Percentiles rank a stretch among this genome's conserved stretches.
phyloP scores from a whole-genome alignment of 805 yeast species.

The Ascoidea rubescens region DNA sequence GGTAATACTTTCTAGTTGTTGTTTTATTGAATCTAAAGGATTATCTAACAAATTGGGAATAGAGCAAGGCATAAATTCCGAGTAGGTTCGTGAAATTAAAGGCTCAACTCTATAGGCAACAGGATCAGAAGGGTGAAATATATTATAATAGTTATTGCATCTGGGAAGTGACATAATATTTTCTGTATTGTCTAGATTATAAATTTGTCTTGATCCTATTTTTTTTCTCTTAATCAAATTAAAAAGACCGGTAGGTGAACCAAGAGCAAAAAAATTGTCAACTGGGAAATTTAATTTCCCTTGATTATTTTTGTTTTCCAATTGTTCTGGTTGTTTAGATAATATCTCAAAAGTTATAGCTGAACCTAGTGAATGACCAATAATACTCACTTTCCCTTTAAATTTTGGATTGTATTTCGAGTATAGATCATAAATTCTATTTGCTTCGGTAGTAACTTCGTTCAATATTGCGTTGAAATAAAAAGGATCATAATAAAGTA shows the following conservation, averaged over 20 bases:
- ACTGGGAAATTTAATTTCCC: constrained; percentile 59
- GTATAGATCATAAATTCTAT: constrained; percentile 45
- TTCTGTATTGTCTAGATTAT: constrained; percentile 2
- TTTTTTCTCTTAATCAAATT: constrained; percentile 55
- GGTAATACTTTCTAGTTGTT: constrained; percentile 20
- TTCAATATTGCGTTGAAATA: constrained; percentile 48
- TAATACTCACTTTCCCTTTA: constrained; percentile 66
- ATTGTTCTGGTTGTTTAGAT: too few species aligned
- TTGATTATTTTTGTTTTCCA: neutral
- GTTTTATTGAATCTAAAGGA: neutral
- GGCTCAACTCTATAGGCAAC: constrained; percentile 88
- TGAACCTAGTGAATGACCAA: constrained; percentile 91
- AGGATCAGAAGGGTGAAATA: constrained; percentile 88
- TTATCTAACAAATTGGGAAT: constrained; percentile 40
- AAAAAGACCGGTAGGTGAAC: constrained; percentile 86
- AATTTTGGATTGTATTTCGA: constrained; percentile 53
- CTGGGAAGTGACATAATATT: constrained; percentile 30
- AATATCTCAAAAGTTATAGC: constrained; percentile 71
- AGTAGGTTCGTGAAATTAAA: constrained; percentile 36
- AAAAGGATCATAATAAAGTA: constrained; percentile 31
- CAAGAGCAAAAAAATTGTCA: constrained; percentile 64
- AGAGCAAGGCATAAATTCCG: constrained; percentile 36
- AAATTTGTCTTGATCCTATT: constrained; percentile 28
- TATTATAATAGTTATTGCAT: constrained; percentile 58
- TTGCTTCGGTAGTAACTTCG: constrained; percentile 51